Base-by-base conservation (phyloP, 768 basidiomycete species). In the Russula sp. region DNA sequence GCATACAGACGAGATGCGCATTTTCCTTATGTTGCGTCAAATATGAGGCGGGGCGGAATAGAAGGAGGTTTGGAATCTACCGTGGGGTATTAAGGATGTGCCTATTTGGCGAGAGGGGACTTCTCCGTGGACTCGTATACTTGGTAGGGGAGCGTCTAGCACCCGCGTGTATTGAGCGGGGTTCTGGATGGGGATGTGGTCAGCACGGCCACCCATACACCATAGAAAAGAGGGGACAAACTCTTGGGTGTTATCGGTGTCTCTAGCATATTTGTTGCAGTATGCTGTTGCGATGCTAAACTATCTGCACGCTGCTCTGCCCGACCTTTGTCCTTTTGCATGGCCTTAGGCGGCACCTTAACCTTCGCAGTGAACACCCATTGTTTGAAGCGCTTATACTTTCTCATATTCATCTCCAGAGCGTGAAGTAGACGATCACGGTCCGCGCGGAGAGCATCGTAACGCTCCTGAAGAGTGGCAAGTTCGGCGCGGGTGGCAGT, bases 311-410 rank as follows among this genome's bases (percentile, higher is more conserved):
- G 4, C 44, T 20, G 16, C 8, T 14, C 49, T 37, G 11, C 34
- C n/a, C 8, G 56, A 16, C 16, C 44, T 32, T 16, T 40, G 27
- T 53, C 14, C 7, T 27, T 27, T 48, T 6, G 51, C 32, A 14
- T 18, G 6, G 27, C 42, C 35, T 63, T 54, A 2, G 47, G 11
- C 16, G 57, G 53, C 13, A 59, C 5, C 6, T 11, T 18, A 6
- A 1, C 14, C 52, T 59, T 57, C 22, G 2, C 35, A 18, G 6
- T 20, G 22, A 67, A 42, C 1, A 67, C 37, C 51, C 53, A 65
- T 37, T 34, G n/a, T 31, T 66, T 59, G 53, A 67, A 62, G 7
- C 64, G 57, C 35, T 57, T 66, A 18, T 34, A 67, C 45, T 59
- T 66, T 20, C 32, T 56, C 57, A 59, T 49, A 5, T 44, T 59